Conservation (phyloP, 805 yeast species). For the Kazachstania kunashirensis region DNA sequence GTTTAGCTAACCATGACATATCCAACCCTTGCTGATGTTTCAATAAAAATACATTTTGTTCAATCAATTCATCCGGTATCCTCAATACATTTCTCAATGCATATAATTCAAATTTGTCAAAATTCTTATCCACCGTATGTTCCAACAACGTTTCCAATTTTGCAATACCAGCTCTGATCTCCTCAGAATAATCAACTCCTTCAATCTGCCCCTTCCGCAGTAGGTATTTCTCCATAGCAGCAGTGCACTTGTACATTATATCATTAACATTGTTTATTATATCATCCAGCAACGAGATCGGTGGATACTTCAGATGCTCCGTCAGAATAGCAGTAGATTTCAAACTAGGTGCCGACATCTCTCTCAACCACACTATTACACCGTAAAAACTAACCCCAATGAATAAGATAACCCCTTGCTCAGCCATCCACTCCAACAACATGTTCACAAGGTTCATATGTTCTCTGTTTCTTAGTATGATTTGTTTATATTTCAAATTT, state of each 20-base stretch:
- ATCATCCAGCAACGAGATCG: conserved; percentile 74
- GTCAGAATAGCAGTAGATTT: conserved; percentile 49
- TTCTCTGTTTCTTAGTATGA: too few relatives aligned
- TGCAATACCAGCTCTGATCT: conserved; percentile 70
- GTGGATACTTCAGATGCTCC: conserved; percentile 81
- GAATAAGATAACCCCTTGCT: not conserved
- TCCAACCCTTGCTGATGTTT: conserved; percentile 56
- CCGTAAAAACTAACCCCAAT: not conserved
- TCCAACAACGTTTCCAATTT: conserved; percentile 69
- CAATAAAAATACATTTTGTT: conserved; percentile 56
- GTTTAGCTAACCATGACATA: conserved; percentile 7
- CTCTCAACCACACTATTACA: not conserved
- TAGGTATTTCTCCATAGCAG: conserved; percentile 64
- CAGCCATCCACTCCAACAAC: too few relatives aligned
- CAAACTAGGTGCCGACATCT: conserved; percentile 32
- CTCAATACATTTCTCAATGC: conserved; percentile 65
- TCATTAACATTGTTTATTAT: conserved; percentile 82
- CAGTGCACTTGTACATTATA: conserved; percentile 70
- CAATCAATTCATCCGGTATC: conserved; percentile 55
- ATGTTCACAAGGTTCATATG: too few relatives aligned
- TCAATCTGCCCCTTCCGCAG: conserved; percentile 16
- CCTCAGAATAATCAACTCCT: conserved; percentile 33
- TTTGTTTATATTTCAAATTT: too few relatives aligned
- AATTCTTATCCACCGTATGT: conserved; percentile 65
- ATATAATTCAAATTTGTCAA: conserved; percentile 80